Conservation (phyloP, 129 eudicot species). For the Apium graveolens region DNA sequence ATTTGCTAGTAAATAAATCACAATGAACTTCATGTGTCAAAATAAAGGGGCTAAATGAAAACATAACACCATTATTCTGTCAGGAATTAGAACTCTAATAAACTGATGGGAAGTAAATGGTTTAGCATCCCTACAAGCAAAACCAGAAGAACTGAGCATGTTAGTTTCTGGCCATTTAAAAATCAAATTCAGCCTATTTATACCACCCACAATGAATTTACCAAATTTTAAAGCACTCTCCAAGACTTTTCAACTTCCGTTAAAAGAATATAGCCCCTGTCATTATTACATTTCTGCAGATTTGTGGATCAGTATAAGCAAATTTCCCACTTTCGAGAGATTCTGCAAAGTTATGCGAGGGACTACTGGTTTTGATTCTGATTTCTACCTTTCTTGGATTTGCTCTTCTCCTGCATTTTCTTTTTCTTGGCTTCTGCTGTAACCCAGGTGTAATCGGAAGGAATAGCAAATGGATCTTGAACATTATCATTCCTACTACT, state of each 20-base stretch:
- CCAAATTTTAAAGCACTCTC: conserved; percentile 1
- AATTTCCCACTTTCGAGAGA: background rate
- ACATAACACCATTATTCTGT: background rate
- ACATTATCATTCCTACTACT: conserved; percentile 49
- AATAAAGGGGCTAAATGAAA: background rate
- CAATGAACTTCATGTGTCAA: background rate
- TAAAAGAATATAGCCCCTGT: conserved; percentile 26
- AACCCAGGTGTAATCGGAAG: conserved; percentile 75
- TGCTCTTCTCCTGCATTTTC: conserved; percentile 90
- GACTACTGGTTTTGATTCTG: conserved; percentile 25
- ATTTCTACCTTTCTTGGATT: conserved; percentile 64
- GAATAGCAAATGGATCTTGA: conserved; percentile 78
- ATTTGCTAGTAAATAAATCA: background rate
- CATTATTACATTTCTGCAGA: conserved; percentile 31
- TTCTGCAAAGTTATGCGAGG: conserved; percentile 1
- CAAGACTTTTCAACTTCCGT: background rate
- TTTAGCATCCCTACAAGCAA: background rate
- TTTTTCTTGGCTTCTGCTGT: conserved; percentile 87
- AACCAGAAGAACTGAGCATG: background rate
- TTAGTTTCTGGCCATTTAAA: background rate
- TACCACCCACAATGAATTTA: conserved; percentile 20
- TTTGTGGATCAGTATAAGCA: conserved; percentile 18
- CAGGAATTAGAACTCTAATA: background rate
- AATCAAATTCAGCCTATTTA: conserved; percentile 17
- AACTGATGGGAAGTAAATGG: background rate